Evolutionary conservation across 257 asterid genomes (phyloP), one percentile per base, ranked within the genome.

Genomic region (Handroanthus guayacan): DNA sequence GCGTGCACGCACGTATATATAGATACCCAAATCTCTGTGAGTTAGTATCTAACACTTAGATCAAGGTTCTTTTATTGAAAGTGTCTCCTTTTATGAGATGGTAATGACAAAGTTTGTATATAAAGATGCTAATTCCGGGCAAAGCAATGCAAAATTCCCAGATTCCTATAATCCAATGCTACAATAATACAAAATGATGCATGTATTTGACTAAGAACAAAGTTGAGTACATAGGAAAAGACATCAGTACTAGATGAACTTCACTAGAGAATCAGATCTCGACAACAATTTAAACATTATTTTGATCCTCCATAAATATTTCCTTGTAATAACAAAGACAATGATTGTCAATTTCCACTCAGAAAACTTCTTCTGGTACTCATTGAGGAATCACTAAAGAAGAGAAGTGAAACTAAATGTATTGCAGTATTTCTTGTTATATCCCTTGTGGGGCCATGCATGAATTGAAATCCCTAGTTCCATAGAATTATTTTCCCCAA

Each of bases 391-490:
- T 5, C 6, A 41, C 31, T 41, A 41, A 8, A 41, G 45, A 41
- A 5, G 45, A 41, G 4, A 41, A 41, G 8, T 3, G 45, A 55
- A 55, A 55, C 61, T 34, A n/a, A 16, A 5, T 17, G 6, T 55
- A 55, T 3, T 55, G 52, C 34, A 16, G 54, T 41, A 65, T 65
- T 41, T 65, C 54, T 65, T 65, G 54, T 16, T 41, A 43, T 41
- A 41, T 3, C 2, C 10, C 18, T 1, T 55, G 62, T 55, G 62
- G 62, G 62, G 36, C 62, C 13, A 18, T 54, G 61, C 36, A 18
- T 18, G 36, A 56, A 25, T 25, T 25, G 1, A 1, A 25, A 25
- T 25, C 31, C 31, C 31, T 25, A 25, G 31, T 25, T 25, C 31
- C 31, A 25, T 25, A 25, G 1, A 25, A 25, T 25, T 25, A 25